Conservation (phyloP, 345 rosid species). For the Crucihimalaya himalaica region DNA sequence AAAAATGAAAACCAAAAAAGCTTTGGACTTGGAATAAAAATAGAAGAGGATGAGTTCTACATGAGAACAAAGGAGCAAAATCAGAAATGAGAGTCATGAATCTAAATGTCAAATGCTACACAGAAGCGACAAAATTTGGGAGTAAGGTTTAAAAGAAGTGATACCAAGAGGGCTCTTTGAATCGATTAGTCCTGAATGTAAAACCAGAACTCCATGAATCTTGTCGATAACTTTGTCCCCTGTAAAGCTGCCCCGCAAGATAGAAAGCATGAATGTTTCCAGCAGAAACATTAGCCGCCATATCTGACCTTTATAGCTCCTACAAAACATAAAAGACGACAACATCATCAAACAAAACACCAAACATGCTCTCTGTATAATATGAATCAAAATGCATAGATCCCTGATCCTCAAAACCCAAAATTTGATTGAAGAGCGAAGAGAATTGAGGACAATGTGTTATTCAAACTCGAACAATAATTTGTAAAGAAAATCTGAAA, state of each 20-base stretch:
- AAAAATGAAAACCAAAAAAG: background rate
- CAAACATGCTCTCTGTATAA: background rate
- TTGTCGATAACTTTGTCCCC: conserved; percentile 43
- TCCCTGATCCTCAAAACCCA: background rate
- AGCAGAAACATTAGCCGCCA: conserved; percentile 60
- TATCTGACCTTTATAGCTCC: conserved; percentile 43
- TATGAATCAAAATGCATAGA: background rate
- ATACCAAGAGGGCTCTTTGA: conserved; percentile 68
- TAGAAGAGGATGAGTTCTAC: background rate
- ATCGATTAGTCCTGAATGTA: conserved; percentile 48
- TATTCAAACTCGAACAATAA: background rate
- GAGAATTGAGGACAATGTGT: conserved; percentile 1
- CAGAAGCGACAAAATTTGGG: background rate
- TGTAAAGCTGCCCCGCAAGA: conserved; percentile 37
- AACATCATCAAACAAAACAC: background rate
- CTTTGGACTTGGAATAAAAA: background rate
- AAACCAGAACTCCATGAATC: conserved; percentile 46
- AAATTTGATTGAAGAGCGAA: background rate
- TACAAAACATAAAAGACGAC: background rate
- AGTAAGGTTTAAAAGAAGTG: background rate
- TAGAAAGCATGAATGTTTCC: conserved; percentile 45
- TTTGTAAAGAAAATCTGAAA: background rate
- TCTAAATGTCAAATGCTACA: background rate
- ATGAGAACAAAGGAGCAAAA: conserved; percentile 15
- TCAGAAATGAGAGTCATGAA: conserved; percentile 2